Evolutionary conservation across 495 filamentous ascomycete genomes (phyloP).

Genomic region (Penicillium crystallinum): DNA sequence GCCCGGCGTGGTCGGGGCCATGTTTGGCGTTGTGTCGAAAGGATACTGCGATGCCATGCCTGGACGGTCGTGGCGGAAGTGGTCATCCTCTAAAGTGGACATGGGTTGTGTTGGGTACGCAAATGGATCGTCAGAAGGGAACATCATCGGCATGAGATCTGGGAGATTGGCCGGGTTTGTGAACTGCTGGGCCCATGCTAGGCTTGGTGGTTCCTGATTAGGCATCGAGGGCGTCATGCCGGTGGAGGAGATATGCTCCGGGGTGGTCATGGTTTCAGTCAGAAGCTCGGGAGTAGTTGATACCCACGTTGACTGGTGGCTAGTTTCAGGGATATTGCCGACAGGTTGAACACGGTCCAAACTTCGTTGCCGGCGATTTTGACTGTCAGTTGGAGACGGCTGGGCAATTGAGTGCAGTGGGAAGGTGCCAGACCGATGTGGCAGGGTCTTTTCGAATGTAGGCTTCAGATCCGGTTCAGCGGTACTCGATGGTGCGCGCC

Average conservation of each 20-base stretch:
- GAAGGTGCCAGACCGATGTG: constrained; percentile 47
- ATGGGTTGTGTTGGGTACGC: constrained; percentile 84
- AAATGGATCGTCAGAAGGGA: constrained; percentile 83
- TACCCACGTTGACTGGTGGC: constrained; percentile 25
- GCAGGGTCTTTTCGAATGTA: constrained; percentile 26
- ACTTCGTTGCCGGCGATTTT: constrained; percentile 27
- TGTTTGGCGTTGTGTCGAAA: constrained; percentile 13
- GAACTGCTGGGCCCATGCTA: constrained; percentile 30
- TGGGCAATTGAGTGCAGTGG: constrained; percentile 33
- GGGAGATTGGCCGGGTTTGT: constrained; percentile 45
- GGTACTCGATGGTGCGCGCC: constrained; percentile 31
- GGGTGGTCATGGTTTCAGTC: constrained; percentile 31
- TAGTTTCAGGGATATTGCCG: constrained; percentile 20
- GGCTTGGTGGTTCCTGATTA: constrained; percentile 20
- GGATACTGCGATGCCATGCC: constrained; percentile 13
- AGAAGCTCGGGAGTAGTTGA: constrained; percentile 28
- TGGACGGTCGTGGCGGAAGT: constrained; percentile 33
- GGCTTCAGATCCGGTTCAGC: constrained; percentile 23
- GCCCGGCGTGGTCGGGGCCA: constrained; percentile 17
- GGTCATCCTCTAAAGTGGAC: constrained; percentile 54
- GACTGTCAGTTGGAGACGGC: constrained; percentile 12
- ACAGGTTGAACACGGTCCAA: constrained; percentile 28
- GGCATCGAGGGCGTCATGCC: constrained; percentile 17
- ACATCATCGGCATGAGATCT: constrained; percentile 86
- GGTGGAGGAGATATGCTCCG: constrained; percentile 17